Percentiles rank a stretch among this genome's conserved stretches.
Conservation (phyloP, 176 grass and related monocot genomes). For the Raddia guianensis region DNA sequence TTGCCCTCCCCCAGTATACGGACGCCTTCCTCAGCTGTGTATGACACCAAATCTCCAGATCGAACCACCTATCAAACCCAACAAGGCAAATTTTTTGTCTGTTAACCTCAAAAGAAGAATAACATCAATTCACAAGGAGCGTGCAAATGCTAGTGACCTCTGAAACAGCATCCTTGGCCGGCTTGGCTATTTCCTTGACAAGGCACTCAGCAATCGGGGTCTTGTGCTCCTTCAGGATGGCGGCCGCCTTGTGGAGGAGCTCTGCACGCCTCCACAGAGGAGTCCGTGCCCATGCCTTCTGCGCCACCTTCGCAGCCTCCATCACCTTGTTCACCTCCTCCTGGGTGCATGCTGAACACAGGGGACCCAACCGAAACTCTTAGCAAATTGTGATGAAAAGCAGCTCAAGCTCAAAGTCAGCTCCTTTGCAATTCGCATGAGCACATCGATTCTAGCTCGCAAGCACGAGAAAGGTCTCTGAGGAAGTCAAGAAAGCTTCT, state of each 20-base stretch:
- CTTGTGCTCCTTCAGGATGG: slow-evolving; percentile 92
- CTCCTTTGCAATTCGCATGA: not conserved
- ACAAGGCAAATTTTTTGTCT: not conserved
- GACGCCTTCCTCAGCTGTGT: slow-evolving; percentile 95
- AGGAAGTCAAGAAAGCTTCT: not conserved
- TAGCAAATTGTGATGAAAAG: not conserved
- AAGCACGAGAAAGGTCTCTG: not conserved
- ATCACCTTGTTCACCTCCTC: slow-evolving; percentile 99
- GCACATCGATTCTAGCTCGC: not conserved
- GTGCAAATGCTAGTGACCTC: slow-evolving; percentile 49
- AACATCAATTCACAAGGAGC: not conserved
- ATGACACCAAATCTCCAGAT: slow-evolving; percentile 89
- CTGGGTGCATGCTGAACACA: slow-evolving; percentile 81
- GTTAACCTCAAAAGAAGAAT: slow-evolving; percentile 20
- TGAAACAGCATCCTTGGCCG: slow-evolving; percentile 87
- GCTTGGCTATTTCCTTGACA: slow-evolving; percentile 96
- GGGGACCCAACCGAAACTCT: not conserved
- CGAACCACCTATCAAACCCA: slow-evolving; percentile 70
- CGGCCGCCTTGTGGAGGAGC: slow-evolving; percentile 88
- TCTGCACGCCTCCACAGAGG: slow-evolving; percentile 95
- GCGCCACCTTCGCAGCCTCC: slow-evolving; percentile 74
- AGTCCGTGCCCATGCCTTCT: slow-evolving; percentile 79
- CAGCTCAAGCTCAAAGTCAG: not conserved
- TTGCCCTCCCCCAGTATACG: slow-evolving; percentile 91
- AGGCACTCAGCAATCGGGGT: slow-evolving; percentile 80